A percentile compares a stretch with the other conserved stretches of the same genome.
Conservation (phyloP, 805 yeast genomes). For the Naumovozyma castellii region DNA sequence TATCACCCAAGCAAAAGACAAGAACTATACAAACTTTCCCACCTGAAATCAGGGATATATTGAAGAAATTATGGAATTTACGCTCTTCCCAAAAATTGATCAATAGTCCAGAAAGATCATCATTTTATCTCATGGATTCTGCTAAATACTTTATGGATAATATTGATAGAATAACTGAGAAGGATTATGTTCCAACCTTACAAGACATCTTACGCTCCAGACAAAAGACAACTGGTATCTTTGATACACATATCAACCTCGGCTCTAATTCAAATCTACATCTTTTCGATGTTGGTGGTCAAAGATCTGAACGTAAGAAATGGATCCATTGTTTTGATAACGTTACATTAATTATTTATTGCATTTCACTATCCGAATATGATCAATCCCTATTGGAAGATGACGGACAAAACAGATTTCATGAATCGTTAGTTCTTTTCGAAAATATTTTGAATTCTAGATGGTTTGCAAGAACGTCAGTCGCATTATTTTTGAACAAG, state of each 20-base stretch:
- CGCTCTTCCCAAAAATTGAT: slow-evolving; percentile 51
- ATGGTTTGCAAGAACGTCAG: slow-evolving; percentile 84
- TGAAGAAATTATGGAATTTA: slow-evolving; percentile 45
- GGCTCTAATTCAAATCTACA: slow-evolving; percentile 51
- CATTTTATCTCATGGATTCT: slow-evolving; percentile 78
- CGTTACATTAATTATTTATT: slow-evolving; percentile 79
- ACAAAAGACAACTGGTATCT: slow-evolving; percentile 87
- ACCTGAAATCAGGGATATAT: slow-evolving; percentile 37
- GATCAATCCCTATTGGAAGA: slow-evolving; percentile 81
- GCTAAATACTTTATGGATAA: slow-evolving; percentile 69
- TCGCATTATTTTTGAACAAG: slow-evolving; percentile 79
- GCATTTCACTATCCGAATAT: slow-evolving; percentile 85
- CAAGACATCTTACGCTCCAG: slow-evolving; percentile 79
- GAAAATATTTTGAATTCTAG: slow-evolving; percentile 87
- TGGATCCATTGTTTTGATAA: slow-evolving; percentile 97
- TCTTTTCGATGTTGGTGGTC: slow-evolving; percentile 88
- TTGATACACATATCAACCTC: slow-evolving; percentile 70
- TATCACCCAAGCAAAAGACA: background rate
- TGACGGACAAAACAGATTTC: slow-evolving; percentile 62
- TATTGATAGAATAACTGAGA: slow-evolving; percentile 43
- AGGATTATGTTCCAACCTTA: slow-evolving; percentile 55
- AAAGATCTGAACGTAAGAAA: slow-evolving; percentile 87
- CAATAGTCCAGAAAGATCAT: slow-evolving; percentile 45
- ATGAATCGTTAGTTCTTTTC: slow-evolving; percentile 73
- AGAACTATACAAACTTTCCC: slow-evolving; percentile 30